A percentile compares a stretch with the other conserved stretches of the same genome.
Evolutionary conservation across 805 yeast genomes (phyloP).

Genomic region (Saccharomycopsis sp.): DNA sequence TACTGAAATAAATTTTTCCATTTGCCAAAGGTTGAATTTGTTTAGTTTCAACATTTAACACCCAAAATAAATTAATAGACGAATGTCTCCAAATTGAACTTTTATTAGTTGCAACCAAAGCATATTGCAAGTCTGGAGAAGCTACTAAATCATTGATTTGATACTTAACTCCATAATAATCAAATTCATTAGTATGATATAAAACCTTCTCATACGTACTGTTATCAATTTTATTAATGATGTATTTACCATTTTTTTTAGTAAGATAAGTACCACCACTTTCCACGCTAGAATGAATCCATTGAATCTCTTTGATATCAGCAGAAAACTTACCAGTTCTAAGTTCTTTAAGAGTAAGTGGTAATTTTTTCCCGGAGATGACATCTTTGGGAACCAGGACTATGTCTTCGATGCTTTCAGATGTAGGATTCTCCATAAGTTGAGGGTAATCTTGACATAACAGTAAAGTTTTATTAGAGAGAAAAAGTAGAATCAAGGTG

Average conservation of each 20-base stretch:
- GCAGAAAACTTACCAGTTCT: conserved; percentile 53
- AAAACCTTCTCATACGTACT: conserved; percentile 36
- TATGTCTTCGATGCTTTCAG: too few relatives aligned
- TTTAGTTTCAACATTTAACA: conserved; percentile 26
- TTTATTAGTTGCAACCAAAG: conserved; percentile 50
- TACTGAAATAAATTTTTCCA: conserved; percentile 31
- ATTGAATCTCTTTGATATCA: conserved; percentile 45
- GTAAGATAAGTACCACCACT: conserved; percentile 59
- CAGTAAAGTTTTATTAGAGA: too few relatives aligned
- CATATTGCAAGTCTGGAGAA: conserved; percentile 53
- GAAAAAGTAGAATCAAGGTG: too few relatives aligned
- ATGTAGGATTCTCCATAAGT: too few relatives aligned
- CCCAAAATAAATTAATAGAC: conserved; percentile 33
- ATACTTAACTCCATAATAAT: conserved; percentile 29
- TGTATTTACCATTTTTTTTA: conserved; percentile 35
- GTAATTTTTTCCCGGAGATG: too few relatives aligned
- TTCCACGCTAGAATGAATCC: conserved; percentile 45
- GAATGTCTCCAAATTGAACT: conserved; percentile 52
- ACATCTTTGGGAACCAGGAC: too few relatives aligned
- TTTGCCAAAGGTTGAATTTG: conserved; percentile 20
- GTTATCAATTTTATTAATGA: conserved; percentile 31
- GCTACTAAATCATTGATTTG: conserved; percentile 46
- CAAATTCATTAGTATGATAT: conserved; percentile 31
- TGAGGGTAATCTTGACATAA: too few relatives aligned
- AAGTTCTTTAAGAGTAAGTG: conserved; percentile 33